These are phyloP conservation scores for Prunus persica DNA, from an alignment of 306 rosid species.

Conservation along the genomic window DNA sequence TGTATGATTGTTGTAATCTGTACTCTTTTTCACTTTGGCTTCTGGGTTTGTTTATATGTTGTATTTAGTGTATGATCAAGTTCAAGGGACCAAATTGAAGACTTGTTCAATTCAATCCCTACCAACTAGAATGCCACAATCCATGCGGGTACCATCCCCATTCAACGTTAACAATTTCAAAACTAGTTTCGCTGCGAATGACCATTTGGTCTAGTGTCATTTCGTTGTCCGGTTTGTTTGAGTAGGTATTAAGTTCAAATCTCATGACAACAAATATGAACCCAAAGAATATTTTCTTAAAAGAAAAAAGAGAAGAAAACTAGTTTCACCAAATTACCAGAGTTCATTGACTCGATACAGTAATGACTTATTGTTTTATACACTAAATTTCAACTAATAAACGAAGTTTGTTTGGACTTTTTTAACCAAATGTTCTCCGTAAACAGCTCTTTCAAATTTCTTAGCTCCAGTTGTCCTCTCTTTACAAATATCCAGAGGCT, in stretches of 20 bases:
- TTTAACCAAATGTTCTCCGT: slow-evolving; percentile 76
- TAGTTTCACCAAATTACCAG: no score
- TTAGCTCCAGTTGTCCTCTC: slow-evolving; percentile 46
- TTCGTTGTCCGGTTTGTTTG: no score
- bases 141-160: no score
- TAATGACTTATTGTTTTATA: not conserved
- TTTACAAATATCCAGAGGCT: slow-evolving; percentile 66
- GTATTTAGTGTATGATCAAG: no score
- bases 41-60: no score
- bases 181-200: no score
- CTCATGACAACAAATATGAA: no score
- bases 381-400: not conserved
- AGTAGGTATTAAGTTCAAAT: no score
- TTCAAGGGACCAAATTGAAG: not conserved
- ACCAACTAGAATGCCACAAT: no score
- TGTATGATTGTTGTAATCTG: no score
- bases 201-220: no score
- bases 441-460: slow-evolving; percentile 60
- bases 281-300: not conserved
- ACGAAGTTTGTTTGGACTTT: slow-evolving; percentile 69
- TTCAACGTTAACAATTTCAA: no score
- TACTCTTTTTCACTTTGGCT: not conserved
- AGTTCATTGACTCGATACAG: not conserved
- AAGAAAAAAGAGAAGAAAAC: not conserved
- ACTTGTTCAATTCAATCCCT: not conserved